Evolutionary conservation across 768 basidiomycete species (phyloP).

Genomic region (Mycena leptocephala): DNA sequence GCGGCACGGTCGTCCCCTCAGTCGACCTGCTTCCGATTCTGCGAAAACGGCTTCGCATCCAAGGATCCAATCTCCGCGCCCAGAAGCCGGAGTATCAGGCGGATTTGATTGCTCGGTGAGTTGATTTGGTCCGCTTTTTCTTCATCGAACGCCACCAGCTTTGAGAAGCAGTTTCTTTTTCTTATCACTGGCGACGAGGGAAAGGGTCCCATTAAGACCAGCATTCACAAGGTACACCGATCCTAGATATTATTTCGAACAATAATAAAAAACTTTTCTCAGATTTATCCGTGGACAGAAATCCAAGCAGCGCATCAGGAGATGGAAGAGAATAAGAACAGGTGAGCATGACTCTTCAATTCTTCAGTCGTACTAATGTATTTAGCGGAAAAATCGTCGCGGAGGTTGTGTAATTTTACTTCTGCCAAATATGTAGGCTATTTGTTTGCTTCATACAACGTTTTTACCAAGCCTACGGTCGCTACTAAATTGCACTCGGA

Average conservation of each 20-base stretch:
- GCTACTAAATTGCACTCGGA: background rate
- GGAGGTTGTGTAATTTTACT: slow-evolving; percentile 43
- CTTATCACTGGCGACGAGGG: slow-evolving; percentile 74
- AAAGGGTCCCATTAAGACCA: slow-evolving; percentile 74
- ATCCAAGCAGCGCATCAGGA: slow-evolving; percentile 87
- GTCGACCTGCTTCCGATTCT: slow-evolving; percentile 78
- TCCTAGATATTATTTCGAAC: slow-evolving; percentile 20
- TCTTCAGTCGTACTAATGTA: slow-evolving; percentile 18
- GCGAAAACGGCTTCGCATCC: slow-evolving; percentile 88
- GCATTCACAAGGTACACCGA: slow-evolving; percentile 79
- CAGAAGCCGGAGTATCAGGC: slow-evolving; percentile 84
- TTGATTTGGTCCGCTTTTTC: background rate
- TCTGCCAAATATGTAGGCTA: too few species aligned
- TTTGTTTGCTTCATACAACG: too few species aligned
- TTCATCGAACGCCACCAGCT: slow-evolving; percentile 51
- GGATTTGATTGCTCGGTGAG: slow-evolving; percentile 73
- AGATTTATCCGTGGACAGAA: slow-evolving; percentile 87
- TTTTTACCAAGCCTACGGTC: background rate
- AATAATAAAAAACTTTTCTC: background rate
- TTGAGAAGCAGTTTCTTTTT: slow-evolving; percentile 67
- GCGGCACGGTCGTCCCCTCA: slow-evolving; percentile 74
- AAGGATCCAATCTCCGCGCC: slow-evolving; percentile 89
- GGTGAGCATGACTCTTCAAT: slow-evolving; percentile 44
- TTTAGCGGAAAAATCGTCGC: slow-evolving; percentile 64
- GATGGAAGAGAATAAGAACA: slow-evolving; percentile 82